Evolutionary conservation across 164 flowering plant genomes (phyloP).

Genomic region (Liriodendron chinense): DNA sequence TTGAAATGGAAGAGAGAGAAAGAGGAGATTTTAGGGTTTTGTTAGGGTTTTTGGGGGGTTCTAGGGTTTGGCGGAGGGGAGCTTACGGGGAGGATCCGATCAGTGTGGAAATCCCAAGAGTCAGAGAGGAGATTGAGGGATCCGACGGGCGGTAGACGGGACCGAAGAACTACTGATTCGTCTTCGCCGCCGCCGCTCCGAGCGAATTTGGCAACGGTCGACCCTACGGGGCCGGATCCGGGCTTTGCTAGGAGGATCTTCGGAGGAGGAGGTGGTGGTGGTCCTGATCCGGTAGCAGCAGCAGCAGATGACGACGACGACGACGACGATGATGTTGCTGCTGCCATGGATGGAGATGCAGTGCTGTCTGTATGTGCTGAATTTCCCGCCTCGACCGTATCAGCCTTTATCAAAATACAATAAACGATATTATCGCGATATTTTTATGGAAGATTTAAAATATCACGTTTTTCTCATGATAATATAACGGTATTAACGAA

Average conservation of each 20-base stretch:
- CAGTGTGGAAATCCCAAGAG: constrained; percentile 79
- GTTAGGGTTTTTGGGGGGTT: background rate
- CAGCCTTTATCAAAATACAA: too few species aligned
- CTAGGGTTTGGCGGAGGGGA: background rate
- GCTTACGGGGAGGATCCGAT: constrained; percentile 76
- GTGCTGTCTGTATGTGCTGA: background rate
- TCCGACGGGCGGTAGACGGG: constrained; percentile 63
- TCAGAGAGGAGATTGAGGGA: constrained; percentile 85
- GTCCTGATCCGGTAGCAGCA: constrained; percentile 8
- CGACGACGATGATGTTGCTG: background rate
- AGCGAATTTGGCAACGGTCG: constrained; percentile 38
- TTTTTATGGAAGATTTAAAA: too few species aligned
- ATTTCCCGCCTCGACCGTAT: background rate
- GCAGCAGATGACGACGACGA: constrained; percentile 1
- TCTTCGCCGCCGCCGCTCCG: constrained; percentile 38
- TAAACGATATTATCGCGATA: too few species aligned
- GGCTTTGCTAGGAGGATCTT: constrained; percentile 88
- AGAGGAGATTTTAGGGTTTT: background rate
- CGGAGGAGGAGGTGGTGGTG: constrained; percentile 34
- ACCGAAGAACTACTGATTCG: constrained; percentile 45
- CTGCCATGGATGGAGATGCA: background rate
- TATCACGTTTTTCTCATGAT: too few species aligned
- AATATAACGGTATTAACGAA: too few species aligned
- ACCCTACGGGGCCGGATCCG: constrained; percentile 34
- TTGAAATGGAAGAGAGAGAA: background rate